Conservation (phyloP, 352 stramenopile genomes). For the Phytopythium chamaehyphon region DNA sequence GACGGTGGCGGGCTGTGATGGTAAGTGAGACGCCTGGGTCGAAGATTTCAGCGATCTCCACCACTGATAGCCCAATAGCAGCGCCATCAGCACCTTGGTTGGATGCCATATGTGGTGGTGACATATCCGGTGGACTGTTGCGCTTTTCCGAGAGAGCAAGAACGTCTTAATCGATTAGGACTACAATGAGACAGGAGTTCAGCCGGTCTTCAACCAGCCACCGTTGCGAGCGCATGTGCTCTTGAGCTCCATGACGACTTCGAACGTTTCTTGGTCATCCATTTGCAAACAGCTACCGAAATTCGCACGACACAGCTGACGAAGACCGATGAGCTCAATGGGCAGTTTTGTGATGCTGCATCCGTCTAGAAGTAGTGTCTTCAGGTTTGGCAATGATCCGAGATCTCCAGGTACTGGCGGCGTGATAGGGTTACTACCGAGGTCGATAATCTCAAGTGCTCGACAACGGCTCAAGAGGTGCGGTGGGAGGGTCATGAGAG, state of each 20-base stretch:
- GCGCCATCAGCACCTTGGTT: too few species aligned
- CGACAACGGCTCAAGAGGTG: conserved; percentile 37
- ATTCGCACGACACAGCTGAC: conserved; percentile 47
- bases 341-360: conserved; percentile 46
- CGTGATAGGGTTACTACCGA: conserved; percentile 56
- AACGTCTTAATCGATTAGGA: too few species aligned
- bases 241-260: conserved; percentile 53
- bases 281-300: conserved; percentile 47
- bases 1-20: too few species aligned
- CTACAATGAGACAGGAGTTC: not conserved
- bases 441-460: conserved; percentile 64
- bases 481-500: conserved; percentile 36
- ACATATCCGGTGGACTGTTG: too few species aligned
- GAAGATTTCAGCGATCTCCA: too few species aligned
- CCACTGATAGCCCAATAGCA: too few species aligned
- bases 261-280: conserved; percentile 65
- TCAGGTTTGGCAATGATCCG: conserved; percentile 39
- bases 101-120: too few species aligned
- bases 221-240: conserved; percentile 45
- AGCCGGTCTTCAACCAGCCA: conserved; percentile 60
- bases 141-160: too few species aligned
- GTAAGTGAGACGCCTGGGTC: too few species aligned
- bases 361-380: conserved; percentile 64
- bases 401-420: conserved; percentile 39
- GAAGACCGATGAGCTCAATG: conserved; percentile 57